These are phyloP conservation scores for Trichoderma cornu-damae DNA, from an alignment of 2,329 filamentous ascomycete genomes.

Conservation along the genomic window DNA sequence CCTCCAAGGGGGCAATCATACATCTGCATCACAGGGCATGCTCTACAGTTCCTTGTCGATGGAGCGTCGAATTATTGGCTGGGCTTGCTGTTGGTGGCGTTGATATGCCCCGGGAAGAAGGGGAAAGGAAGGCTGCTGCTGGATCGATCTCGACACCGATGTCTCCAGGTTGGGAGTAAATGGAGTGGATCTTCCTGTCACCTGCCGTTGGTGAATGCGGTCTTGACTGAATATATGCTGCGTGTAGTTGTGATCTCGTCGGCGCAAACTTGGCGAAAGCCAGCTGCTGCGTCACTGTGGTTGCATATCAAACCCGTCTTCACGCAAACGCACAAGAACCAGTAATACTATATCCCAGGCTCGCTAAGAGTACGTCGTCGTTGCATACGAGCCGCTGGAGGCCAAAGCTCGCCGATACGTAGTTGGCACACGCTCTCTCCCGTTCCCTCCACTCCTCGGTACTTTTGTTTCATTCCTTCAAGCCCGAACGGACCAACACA, in stretches of 20 bases:
- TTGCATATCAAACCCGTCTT: no score
- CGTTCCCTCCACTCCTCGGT: not conserved
- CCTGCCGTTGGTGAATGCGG: not conserved
- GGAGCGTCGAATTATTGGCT: conserved; percentile 5
- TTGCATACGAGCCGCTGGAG: no score
- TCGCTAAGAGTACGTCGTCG: no score
- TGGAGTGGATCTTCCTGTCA: not conserved
- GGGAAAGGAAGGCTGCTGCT: not conserved
- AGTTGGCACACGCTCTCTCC: not conserved
- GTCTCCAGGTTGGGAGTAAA: not conserved
- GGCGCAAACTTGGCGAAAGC: no score
- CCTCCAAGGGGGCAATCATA: not conserved
- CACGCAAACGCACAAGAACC: no score
- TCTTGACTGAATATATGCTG: not conserved
- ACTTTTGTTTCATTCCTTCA: not conserved
- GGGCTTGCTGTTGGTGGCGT: not conserved
- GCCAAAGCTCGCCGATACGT: no score
- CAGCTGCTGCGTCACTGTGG: no score
- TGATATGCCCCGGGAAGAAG: not conserved
- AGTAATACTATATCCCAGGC: no score
- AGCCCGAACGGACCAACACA: not conserved
- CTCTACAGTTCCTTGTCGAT: not conserved
- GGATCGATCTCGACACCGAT: conserved; percentile 3
- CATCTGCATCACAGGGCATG: not conserved
- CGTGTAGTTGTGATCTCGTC: not conserved